Percentiles rank a stretch among this genome's conserved stretches.
Conservation (phyloP, 1,284 basidiomycete species). For the Cutaneotrichosporon cavernicola region DNA sequence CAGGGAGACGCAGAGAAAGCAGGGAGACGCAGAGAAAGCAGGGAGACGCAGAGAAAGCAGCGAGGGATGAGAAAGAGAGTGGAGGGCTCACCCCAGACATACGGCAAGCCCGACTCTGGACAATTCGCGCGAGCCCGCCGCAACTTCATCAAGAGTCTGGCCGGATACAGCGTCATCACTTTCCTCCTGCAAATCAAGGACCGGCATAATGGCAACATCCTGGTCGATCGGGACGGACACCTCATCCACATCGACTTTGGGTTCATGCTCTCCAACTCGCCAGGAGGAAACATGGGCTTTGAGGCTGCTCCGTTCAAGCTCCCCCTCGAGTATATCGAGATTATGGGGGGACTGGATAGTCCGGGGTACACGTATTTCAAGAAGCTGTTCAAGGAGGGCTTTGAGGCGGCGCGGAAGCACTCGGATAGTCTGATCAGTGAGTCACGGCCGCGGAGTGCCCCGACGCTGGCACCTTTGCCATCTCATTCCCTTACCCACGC, state of each 20-base stretch:
- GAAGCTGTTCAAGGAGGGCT: constrained; percentile 84
- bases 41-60: too few relatives aligned
- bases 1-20: too few relatives aligned
- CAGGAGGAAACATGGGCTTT: constrained; percentile 90
- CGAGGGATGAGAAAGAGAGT: too few relatives aligned
- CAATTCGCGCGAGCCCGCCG: constrained; percentile 80
- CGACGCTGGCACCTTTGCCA: too few relatives aligned
- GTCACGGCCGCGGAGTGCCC: not conserved
- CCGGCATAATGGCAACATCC: constrained; percentile 97
- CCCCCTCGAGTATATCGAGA: constrained; percentile 89
- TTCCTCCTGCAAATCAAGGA: constrained; percentile 98
- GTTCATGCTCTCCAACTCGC: constrained; percentile 95
- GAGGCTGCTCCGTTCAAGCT: constrained; percentile 99
- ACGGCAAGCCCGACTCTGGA: constrained; percentile 81
- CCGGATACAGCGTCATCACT: constrained; percentile 91
- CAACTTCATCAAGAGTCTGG: constrained; percentile 92
- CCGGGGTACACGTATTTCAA: constrained; percentile 81
- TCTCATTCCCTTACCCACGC: too few relatives aligned
- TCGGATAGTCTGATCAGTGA: constrained; percentile 86
- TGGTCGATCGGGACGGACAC: constrained; percentile 92
- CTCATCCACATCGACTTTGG: constrained; percentile 88
- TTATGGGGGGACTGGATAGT: constrained; percentile 82
- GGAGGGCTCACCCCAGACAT: constrained; percentile 60
- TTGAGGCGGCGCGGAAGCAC: constrained; percentile 90
- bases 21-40: too few relatives aligned